phyloP scores from a whole-genome alignment of 1,139 yeast genomes.

The Yamadazyma sp. region DNA sequence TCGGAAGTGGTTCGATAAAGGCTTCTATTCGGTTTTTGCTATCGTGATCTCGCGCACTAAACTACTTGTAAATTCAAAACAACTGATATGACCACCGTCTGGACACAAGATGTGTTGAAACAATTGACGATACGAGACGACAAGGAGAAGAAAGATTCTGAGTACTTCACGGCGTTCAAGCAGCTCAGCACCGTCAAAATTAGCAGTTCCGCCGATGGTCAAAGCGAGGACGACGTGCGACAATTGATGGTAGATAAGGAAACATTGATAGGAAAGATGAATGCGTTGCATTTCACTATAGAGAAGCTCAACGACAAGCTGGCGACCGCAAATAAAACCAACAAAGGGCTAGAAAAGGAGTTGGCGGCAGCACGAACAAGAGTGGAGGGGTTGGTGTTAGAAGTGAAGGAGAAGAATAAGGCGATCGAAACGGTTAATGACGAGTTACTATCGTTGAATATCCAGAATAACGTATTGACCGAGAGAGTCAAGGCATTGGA shows the following conservation, averaged over 20 bases:
- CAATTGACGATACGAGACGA: slow-evolving; percentile 31
- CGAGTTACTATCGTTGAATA: slow-evolving; percentile 65
- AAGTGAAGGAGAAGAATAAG: slow-evolving; percentile 51
- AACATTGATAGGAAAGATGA: slow-evolving; percentile 24
- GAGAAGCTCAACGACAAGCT: slow-evolving; percentile 23
- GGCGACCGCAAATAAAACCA: slow-evolving; percentile 13
- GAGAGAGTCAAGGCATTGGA: slow-evolving; percentile 30
- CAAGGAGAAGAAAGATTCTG: slow-evolving; percentile 31
- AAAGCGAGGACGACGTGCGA: slow-evolving; percentile 5
- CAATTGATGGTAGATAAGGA: slow-evolving; percentile 14
- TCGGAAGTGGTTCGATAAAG: neutral
- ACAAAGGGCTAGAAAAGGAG: slow-evolving; percentile 22
- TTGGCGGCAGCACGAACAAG: slow-evolving; percentile 27
- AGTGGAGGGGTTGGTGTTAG: slow-evolving; percentile 40
- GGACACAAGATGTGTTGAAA: slow-evolving; percentile 26
- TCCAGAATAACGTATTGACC: slow-evolving; percentile 65
- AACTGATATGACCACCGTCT: slow-evolving; percentile 9
- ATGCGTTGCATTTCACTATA: slow-evolving; percentile 23
- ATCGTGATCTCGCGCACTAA: slow-evolving; percentile 1
- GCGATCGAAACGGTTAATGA: slow-evolving; percentile 67
- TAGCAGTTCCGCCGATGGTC: slow-evolving; percentile 11
- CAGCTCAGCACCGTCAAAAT: slow-evolving; percentile 18
- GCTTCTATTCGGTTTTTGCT: slow-evolving; percentile 2
- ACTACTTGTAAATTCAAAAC: slow-evolving; percentile 4
- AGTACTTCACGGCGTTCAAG: slow-evolving; percentile 35